Percentiles rank a stretch among this genome's conserved stretches.
Conservation (phyloP, 139 green algal species). For the Trebouxia sp. region DNA sequence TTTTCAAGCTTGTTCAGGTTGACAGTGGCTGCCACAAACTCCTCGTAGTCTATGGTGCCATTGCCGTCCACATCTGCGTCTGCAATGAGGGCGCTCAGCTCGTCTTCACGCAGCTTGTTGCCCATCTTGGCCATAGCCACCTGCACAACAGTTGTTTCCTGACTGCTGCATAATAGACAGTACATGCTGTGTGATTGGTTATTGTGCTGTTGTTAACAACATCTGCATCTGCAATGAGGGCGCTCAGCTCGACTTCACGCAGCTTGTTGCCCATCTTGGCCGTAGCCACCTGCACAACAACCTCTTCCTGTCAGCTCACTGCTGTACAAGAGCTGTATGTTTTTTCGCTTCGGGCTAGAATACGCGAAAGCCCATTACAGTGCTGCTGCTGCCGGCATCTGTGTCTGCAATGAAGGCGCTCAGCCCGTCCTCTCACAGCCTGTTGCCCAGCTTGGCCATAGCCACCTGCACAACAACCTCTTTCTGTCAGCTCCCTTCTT, state of each 20-base stretch:
- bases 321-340: too few species aligned
- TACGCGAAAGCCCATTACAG: too few species aligned
- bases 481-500: background rate
- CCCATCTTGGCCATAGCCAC: constrained; percentile 13
- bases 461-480: constrained; percentile 13
- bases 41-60: constrained; percentile 57
- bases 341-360: too few species aligned
- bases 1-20: constrained; percentile 64
- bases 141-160: background rate
- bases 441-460: constrained; percentile 24
- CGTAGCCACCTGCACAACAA: background rate
- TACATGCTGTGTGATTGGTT: too few species aligned
- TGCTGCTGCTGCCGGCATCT: constrained; percentile 32
- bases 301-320: too few species aligned
- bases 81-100: constrained; percentile 19
- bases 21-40: constrained; percentile 65
- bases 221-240: constrained; percentile 23
- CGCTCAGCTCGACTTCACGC: constrained; percentile 10
- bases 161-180: too few species aligned
- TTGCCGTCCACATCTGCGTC: constrained; percentile 29
- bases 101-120: constrained; percentile 21
- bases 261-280: constrained; percentile 24
- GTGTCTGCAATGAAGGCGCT: background rate
- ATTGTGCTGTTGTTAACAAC: constrained; percentile 40
- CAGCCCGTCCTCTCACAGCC: constrained; percentile 18